phyloP scores from a whole-genome alignment of 129 eudicot genomes.

The Centrapalus pauciflorus region DNA sequence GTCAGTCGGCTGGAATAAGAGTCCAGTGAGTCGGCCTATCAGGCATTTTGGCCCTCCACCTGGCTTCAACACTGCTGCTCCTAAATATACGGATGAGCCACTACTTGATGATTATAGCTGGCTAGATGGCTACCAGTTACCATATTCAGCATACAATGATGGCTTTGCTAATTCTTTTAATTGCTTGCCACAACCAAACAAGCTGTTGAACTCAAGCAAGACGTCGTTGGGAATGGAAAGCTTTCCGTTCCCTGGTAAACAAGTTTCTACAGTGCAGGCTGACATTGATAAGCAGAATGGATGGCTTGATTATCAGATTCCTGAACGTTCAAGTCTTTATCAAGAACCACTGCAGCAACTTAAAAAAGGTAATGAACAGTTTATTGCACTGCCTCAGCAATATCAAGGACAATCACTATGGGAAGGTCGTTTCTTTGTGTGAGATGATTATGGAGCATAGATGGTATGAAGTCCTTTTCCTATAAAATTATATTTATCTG shows the following conservation, averaged over 20 bases:
- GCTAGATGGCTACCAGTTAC: constrained; percentile 78
- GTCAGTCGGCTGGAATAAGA: constrained; percentile 40
- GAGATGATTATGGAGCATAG: constrained; percentile 42
- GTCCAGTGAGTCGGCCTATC: constrained; percentile 76
- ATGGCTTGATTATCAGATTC: constrained; percentile 51
- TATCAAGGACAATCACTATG: constrained; percentile 77
- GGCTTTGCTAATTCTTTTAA: constrained; percentile 47
- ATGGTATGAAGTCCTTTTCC: constrained; percentile 30
- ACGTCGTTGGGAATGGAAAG: constrained; percentile 45
- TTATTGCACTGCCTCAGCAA: constrained; percentile 52
- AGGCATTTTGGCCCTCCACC: constrained; percentile 92
- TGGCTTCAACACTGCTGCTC: constrained; percentile 56
- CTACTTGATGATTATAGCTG: constrained; percentile 68
- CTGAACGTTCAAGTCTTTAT: constrained; percentile 37
- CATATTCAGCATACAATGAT: constrained; percentile 36
- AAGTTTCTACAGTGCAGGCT: constrained; percentile 36
- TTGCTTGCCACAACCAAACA: constrained; percentile 36
- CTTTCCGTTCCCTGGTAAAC: constrained; percentile 99
- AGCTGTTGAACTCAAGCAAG: constrained; percentile 38
- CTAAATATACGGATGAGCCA: constrained; percentile 44
- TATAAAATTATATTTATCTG: no score
- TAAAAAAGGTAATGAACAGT: constrained; percentile 57
- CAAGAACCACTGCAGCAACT: constrained; percentile 48
- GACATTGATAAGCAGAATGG: constrained; percentile 43
- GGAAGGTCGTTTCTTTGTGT: constrained; percentile 83